Evolutionary conservation across 352 stramenopile genomes (phyloP).

Genomic region (Phytophthora syringae): DNA sequence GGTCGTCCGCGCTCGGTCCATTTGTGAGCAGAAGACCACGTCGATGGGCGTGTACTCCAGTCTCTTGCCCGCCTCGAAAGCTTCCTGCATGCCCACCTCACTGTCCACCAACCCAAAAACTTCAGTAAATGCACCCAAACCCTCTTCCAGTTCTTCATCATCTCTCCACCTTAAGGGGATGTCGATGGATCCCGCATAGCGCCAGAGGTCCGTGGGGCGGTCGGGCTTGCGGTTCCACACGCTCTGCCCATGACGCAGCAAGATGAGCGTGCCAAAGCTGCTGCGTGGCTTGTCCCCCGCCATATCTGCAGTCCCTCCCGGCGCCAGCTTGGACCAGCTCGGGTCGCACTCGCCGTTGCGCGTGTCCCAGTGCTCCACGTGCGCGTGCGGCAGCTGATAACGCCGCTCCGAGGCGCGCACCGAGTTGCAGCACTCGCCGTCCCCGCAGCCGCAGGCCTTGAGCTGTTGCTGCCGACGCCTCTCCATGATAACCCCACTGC

Average conservation of each 20-base stretch:
- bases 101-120: constrained; percentile 18
- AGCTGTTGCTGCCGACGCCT: constrained; percentile 34
- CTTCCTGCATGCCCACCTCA: constrained; percentile 85
- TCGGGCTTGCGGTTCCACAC: constrained; percentile 89
- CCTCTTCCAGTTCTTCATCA: not conserved
- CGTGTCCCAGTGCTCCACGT: constrained; percentile 76
- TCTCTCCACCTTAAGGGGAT: constrained; percentile 64
- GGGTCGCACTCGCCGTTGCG: constrained; percentile 62
- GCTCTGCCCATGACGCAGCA: constrained; percentile 86
- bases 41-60: constrained; percentile 83
- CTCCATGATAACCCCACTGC: constrained; percentile 38
- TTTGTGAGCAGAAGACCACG: constrained; percentile 87
- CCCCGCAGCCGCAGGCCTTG: constrained; percentile 59
- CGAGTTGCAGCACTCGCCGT: constrained; percentile 84
- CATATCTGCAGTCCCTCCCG: constrained; percentile 17
- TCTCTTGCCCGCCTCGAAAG: constrained; percentile 76
- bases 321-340: constrained; percentile 61
- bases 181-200: constrained; percentile 85
- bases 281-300: constrained; percentile 39
- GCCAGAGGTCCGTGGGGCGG: constrained; percentile 73
- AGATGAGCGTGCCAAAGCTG: constrained; percentile 80
- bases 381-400: constrained; percentile 76
- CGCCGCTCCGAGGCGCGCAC: constrained; percentile 57
- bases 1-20: constrained; percentile 81
- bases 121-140: constrained; percentile 2